Base-by-base conservation (phyloP, 2,329 filamentous ascomycete genomes). In the Fusarium devonianum region DNA sequence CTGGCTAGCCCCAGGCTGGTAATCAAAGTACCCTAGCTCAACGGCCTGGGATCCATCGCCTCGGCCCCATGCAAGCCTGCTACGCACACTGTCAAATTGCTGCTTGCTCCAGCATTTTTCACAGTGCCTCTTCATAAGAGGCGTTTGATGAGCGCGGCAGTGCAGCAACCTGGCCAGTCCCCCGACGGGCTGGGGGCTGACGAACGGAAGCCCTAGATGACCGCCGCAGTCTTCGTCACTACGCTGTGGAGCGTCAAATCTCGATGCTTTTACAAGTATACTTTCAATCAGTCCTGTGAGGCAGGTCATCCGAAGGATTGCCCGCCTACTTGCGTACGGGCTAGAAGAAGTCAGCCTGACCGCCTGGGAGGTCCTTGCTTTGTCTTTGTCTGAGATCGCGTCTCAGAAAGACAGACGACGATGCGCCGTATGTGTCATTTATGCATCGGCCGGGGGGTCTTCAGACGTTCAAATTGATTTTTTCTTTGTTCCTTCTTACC, bases 401-500 rank as follows among this genome's bases (percentile, higher is more conserved):
- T 38, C 45, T 55, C 38, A 21, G 41, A 50, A 26, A 44, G 45
- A 35, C 36, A n/a, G 21, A 36, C 28, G 36, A 26, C 40, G 50
- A 41, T 41, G 37, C 44, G 53, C 16, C 29, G 28, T 21, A 14
- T 37, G 30, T 40, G 25, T 39, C 25, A 39, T 26, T 35, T 53
- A 26, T 54, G 50, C 53, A 47, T 25, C 44, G 32, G 26, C 46
- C 53, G 50, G 53, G 42, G 21, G 45, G 40, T 37, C n/a, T n/a
- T n/a, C 17, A 29, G 25, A 25, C 32, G 23, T 26, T 39, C 42
- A 38, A 45, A 13, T 38, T n/a, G n/a, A n/a, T n/a, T n/a, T 43
- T 52, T 43, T 36, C 37, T 32, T 35, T 47, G 32, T 35, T 34
- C 40, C 38, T 41, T 43, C n/a, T 36, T 45, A 23, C 33, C 37